phyloP scores from a whole-genome alignment of 2,329 filamentous ascomycete species.

The Penicillium sp. region DNA sequence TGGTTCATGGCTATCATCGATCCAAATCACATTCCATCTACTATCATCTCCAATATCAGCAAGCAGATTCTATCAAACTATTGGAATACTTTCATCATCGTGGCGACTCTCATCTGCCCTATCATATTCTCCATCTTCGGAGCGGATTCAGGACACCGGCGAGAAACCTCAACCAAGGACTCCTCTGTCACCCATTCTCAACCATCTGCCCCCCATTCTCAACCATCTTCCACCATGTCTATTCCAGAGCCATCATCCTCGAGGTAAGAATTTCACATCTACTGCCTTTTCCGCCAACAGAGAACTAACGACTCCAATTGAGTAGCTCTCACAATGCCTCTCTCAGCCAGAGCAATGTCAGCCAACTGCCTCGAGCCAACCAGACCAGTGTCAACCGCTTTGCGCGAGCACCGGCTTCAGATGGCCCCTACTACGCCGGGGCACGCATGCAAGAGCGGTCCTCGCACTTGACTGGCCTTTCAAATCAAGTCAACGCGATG shows the following conservation, averaged over 20 bases:
- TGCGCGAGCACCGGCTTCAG: conserved; percentile 28
- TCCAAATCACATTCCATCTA: background rate
- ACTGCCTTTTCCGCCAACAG: background rate
- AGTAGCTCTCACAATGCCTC: conserved; percentile 25
- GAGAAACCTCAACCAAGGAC: background rate
- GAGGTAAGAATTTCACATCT: conserved; percentile 6
- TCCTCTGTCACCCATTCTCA: background rate
- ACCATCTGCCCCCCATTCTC: background rate
- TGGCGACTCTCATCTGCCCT: conserved; percentile 3
- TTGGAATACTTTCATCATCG: background rate
- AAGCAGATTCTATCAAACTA: background rate
- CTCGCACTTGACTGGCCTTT: conserved; percentile 32
- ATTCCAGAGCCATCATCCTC: conserved; percentile 15
- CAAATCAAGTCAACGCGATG: conserved; percentile 33
- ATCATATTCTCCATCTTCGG: background rate
- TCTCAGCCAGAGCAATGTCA: conserved; percentile 32
- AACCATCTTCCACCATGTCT: conserved; percentile 18
- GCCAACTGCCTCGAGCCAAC: conserved; percentile 28
- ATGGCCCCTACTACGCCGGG: conserved; percentile 37
- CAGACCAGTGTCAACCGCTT: conserved; percentile 31
- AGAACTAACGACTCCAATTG: conserved; percentile 7
- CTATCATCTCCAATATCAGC: conserved; percentile 3
- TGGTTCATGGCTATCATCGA: conserved; percentile 5
- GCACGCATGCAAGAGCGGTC: conserved; percentile 36
- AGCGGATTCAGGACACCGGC: background rate